Evolutionary conservation across 192 early-diverging fungal genomes (phyloP).

Genomic region (Rhizophagus clarus): DNA sequence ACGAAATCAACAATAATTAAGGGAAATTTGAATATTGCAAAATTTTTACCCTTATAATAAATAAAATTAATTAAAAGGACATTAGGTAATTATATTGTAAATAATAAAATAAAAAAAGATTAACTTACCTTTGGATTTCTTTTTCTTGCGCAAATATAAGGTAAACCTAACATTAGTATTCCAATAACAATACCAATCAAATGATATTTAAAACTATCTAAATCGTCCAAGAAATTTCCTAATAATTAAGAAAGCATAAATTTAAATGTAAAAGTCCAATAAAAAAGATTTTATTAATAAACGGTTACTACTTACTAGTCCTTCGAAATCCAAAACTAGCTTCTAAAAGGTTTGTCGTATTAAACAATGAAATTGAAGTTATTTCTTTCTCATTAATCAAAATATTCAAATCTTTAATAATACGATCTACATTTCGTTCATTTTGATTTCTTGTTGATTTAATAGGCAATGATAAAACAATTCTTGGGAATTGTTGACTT

Average conservation of each 20-base stretch:
- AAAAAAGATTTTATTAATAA: too few relatives aligned
- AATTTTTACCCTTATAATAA: not conserved
- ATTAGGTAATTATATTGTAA: not conserved
- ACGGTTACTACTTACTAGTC: too few relatives aligned
- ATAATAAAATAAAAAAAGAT: not conserved
- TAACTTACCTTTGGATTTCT: not conserved
- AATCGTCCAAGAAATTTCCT: not conserved
- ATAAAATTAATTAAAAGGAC: not conserved
- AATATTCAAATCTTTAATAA: not conserved
- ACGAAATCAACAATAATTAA: not conserved
- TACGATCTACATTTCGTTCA: not conserved
- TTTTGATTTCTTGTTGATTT: not conserved
- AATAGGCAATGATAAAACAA: not conserved
- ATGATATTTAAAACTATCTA: not conserved
- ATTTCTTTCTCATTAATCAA: constrained; percentile 5
- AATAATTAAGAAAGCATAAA: not conserved
- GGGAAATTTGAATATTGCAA: not conserved
- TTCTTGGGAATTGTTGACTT: too few relatives aligned
- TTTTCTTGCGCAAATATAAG: not conserved
- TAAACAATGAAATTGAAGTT: not conserved
- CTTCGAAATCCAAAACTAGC: not conserved
- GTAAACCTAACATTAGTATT: not conserved
- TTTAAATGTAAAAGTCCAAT: too few relatives aligned
- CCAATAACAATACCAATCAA: not conserved
- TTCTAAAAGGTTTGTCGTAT: too few relatives aligned